phyloP scores from a whole-genome alignment of 176 grass and related monocot species.

The Microstegium vimineum region DNA sequence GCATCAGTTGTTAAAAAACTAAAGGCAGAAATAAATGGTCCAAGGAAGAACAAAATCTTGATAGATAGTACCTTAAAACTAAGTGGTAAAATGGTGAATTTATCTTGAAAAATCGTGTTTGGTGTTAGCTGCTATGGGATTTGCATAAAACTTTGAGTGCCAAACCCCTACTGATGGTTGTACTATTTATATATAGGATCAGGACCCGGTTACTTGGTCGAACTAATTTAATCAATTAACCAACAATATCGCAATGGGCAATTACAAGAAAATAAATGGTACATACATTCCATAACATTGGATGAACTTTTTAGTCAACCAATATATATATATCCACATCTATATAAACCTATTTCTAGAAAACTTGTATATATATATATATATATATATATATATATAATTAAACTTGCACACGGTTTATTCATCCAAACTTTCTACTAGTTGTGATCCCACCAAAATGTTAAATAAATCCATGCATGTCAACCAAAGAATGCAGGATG shows the following conservation, averaged over 20 bases:
- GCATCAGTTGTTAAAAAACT: neutral
- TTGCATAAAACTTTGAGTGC: neutral
- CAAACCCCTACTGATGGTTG: neutral
- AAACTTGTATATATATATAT: neutral
- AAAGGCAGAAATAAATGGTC: neutral
- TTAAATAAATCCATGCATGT: constrained; percentile 39
- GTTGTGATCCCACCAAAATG: constrained; percentile 39
- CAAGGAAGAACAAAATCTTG: neutral
- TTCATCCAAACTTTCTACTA: neutral
- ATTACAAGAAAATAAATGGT: constrained; percentile 23
- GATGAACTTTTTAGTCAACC: constrained; percentile 14
- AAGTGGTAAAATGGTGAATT: neutral
- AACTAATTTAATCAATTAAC: constrained; percentile 16
- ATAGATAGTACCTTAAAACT: neutral
- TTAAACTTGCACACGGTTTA: constrained; percentile 38
- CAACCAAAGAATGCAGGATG: constrained; percentile 76
- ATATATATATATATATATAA: neutral
- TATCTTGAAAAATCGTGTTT: neutral
- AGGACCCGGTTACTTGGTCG: neutral
- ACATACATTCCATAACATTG: neutral
- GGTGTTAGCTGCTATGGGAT: neutral
- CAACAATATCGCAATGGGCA: constrained; percentile 28
- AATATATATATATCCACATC: constrained; percentile 12
- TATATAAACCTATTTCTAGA: constrained; percentile 39
- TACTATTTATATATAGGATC: neutral